Evolutionary conservation across 1,284 basidiomycete genomes (phyloP).

Genomic region (Bondarzewia mesenterica): DNA sequence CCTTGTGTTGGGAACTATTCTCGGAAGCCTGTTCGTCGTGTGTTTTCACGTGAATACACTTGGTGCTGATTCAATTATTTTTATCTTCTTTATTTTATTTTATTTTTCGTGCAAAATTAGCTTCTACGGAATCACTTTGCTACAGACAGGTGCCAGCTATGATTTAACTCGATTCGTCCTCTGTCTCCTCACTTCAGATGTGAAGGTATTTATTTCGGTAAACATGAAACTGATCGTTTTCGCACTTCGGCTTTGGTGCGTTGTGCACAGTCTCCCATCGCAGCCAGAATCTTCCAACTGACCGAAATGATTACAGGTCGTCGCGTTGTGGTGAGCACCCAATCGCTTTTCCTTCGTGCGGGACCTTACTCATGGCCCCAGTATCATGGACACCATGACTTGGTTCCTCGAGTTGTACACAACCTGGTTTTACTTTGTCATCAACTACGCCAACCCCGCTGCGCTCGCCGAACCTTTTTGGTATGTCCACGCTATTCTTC

Average conservation of each 20-base stretch:
- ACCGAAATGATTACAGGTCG: background rate
- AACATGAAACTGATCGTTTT: background rate
- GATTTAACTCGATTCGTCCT: background rate
- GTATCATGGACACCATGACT: constrained; percentile 1
- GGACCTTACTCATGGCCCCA: background rate
- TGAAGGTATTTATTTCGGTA: background rate
- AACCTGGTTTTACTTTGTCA: constrained; percentile 3
- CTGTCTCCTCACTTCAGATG: background rate
- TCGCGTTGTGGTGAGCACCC: background rate
- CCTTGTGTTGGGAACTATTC: background rate
- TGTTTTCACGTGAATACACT: background rate
- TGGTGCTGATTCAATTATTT: background rate
- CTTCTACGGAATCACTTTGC: constrained; percentile 3
- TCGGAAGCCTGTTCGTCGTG: constrained; percentile 1
- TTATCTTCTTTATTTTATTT: background rate
- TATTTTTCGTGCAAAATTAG: background rate
- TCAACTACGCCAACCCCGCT: constrained; percentile 1
- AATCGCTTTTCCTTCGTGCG: background rate
- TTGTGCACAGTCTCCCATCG: background rate
- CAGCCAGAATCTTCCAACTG: background rate
- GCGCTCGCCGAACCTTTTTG: background rate
- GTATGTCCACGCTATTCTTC: background rate
- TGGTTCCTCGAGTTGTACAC: constrained; percentile 3
- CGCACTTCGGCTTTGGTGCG: background rate
- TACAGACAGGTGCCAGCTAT: background rate